phyloP scores from a whole-genome alignment of 177 flowering plant genomes.

The Vitis hybrid region DNA sequence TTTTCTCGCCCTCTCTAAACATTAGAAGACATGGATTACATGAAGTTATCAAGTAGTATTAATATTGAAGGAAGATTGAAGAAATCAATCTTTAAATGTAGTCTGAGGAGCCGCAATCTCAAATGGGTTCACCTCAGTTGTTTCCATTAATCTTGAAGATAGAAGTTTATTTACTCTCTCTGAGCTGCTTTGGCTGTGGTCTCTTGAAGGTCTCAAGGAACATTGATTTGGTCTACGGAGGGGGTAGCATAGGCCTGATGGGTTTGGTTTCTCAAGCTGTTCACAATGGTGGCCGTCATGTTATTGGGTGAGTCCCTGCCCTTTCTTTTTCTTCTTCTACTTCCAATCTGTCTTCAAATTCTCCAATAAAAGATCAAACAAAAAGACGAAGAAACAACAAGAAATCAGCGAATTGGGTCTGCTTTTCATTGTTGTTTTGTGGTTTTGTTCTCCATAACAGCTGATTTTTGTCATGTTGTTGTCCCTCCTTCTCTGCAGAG shows the following conservation, averaged over 20 bases:
- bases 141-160: not conserved
- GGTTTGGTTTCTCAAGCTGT: slow-evolving; percentile 97
- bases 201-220: slow-evolving; percentile 75
- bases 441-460: slow-evolving; percentile 14
- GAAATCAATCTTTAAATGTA: not conserved
- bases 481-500: slow-evolving; percentile 69
- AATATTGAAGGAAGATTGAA: not conserved
- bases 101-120: not conserved
- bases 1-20: not conserved
- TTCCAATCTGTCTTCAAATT: not conserved
- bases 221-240: slow-evolving; percentile 98
- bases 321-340: not conserved
- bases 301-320: slow-evolving; percentile 71
- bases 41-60: not conserved
- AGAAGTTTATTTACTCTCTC: slow-evolving; percentile 1
- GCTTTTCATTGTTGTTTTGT: not conserved
- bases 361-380: not conserved
- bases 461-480: slow-evolving; percentile 72
- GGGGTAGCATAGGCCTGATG: slow-evolving; percentile 96
- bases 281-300: slow-evolving; percentile 95
- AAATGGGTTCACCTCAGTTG: not conserved
- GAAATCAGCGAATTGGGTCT: slow-evolving; percentile 15
- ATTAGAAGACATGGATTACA: not conserved
- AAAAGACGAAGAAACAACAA: not conserved
- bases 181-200: slow-evolving; percentile 12